phyloP scores from a whole-genome alignment of 805 yeast species.

The Teunomyces panamensis region DNA sequence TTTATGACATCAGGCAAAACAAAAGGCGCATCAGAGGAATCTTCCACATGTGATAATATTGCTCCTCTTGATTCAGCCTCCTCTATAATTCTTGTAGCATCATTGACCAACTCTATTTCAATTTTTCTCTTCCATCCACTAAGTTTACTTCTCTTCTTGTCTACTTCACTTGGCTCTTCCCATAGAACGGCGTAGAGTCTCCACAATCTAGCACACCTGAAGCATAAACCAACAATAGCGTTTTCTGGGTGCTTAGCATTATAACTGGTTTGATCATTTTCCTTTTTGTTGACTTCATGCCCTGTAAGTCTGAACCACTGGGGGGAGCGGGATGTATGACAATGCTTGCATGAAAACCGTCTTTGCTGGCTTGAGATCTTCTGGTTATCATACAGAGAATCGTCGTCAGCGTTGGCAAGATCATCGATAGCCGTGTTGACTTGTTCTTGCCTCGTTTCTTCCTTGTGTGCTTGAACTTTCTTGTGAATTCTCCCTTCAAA shows the following conservation, averaged over 20 bases:
- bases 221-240: slow-evolving; percentile 63
- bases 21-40: neutral
- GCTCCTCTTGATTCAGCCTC: slow-evolving; percentile 41
- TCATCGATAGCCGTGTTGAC: slow-evolving; percentile 31
- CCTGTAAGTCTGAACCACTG: slow-evolving; percentile 79
- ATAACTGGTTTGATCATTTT: slow-evolving; percentile 8
- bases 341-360: slow-evolving; percentile 65
- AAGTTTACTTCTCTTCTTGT: slow-evolving; percentile 43
- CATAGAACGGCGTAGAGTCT: slow-evolving; percentile 83
- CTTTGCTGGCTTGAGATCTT: slow-evolving; percentile 42
- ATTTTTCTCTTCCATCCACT: slow-evolving; percentile 58
- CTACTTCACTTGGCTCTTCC: slow-evolving; percentile 73
- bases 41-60: slow-evolving; percentile 17
- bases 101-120: slow-evolving; percentile 66
- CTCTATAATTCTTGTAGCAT: slow-evolving; percentile 51
- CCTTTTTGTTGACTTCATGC: slow-evolving; percentile 36
- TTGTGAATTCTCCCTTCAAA: slow-evolving; percentile 69
- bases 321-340: slow-evolving; percentile 52
- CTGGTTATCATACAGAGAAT: slow-evolving; percentile 62
- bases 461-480: slow-evolving; percentile 38
- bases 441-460: slow-evolving; percentile 13
- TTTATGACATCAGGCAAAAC: neutral
- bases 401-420: slow-evolving; percentile 66
- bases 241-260: slow-evolving; percentile 13
- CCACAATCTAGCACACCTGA: slow-evolving; percentile 89